A percentile compares a stretch with the other conserved stretches of the same genome.
phyloP scores from a whole-genome alignment of 495 filamentous ascomycete genomes.

The Penicillium arizonense region DNA sequence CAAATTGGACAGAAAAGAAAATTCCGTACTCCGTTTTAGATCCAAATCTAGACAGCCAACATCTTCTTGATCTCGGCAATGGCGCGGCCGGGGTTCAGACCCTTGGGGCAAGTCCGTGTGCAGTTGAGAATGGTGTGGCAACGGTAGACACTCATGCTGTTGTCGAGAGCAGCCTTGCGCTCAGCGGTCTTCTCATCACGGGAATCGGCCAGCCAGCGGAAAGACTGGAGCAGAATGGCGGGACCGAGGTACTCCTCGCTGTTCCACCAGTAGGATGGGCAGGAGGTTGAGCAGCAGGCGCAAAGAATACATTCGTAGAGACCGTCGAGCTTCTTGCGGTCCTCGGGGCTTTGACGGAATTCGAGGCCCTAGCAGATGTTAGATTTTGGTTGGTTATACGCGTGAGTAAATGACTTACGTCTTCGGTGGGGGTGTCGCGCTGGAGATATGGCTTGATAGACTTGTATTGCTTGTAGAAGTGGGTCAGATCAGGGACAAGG shows the following conservation, averaged over 20 bases:
- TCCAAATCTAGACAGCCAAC: conserved; percentile 57
- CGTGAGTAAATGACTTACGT: conserved; percentile 52
- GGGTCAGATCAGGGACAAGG: conserved; percentile 92
- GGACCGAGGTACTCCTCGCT: conserved; percentile 96
- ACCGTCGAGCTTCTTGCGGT: conserved; percentile 95
- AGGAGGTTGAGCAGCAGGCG: conserved; percentile 98
- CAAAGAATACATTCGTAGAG: conserved; percentile 99
- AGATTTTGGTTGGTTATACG: background rate
- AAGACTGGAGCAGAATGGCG: conserved; percentile 92
- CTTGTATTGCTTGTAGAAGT: conserved; percentile 99
- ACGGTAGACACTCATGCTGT: conserved; percentile 96
- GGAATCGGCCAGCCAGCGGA: conserved; percentile 92
- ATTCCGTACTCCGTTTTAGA: conserved; percentile 36
- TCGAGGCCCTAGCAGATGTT: conserved; percentile 68
- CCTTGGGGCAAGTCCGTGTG: conserved; percentile 95
- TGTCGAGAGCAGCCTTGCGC: conserved; percentile 88
- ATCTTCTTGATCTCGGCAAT: conserved; percentile 99
- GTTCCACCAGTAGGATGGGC: conserved; percentile 99
- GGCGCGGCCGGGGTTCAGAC: conserved; percentile 88
- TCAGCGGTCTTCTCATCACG: conserved; percentile 84
- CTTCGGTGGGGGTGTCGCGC: conserved; percentile 70
- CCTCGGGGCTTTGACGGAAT: conserved; percentile 80
- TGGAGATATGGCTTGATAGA: conserved; percentile 99
- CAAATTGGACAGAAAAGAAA: conserved; percentile 31
- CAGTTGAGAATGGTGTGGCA: conserved; percentile 99